Percentiles rank a stretch among this genome's conserved stretches.
phyloP scores from a whole-genome alignment of 1,284 basidiomycete genomes.

The Cryptococcus floricola region DNA sequence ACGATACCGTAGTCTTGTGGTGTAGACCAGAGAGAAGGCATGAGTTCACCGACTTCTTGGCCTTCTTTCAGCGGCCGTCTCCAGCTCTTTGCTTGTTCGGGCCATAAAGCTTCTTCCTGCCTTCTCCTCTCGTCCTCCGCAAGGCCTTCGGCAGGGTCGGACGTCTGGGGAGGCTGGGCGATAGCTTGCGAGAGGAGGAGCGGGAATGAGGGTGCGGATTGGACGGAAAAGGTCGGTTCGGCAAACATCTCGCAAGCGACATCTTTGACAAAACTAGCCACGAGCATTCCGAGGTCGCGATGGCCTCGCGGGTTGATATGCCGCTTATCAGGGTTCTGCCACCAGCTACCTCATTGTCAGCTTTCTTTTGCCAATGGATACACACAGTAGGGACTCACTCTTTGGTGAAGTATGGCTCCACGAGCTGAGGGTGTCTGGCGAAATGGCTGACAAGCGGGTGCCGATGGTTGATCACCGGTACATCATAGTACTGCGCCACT shows the following conservation, averaged over 20 bases:
- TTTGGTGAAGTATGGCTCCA: constrained; percentile 41
- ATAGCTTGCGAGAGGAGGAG: background rate
- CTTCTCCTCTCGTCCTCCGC: constrained; percentile 2
- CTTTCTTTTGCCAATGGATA: background rate
- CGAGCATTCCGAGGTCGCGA: constrained; percentile 39
- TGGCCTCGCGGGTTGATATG: constrained; percentile 46
- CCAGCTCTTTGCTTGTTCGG: constrained; percentile 27
- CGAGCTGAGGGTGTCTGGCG: constrained; percentile 42
- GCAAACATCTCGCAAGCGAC: constrained; percentile 35
- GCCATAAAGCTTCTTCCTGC: constrained; percentile 19
- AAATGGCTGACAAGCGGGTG: constrained; percentile 45
- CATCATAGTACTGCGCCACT: constrained; percentile 47
- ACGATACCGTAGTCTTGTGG: constrained; percentile 36
- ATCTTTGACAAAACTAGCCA: constrained; percentile 40
- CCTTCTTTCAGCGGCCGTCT: constrained; percentile 14
- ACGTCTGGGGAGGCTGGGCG: background rate
- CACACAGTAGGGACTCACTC: constrained; percentile 26
- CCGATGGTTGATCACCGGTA: constrained; percentile 45
- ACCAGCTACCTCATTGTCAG: constrained; percentile 25
- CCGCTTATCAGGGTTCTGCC: constrained; percentile 43
- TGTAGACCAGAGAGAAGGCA: constrained; percentile 38
- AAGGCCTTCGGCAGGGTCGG: constrained; percentile 3
- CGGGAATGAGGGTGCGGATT: background rate
- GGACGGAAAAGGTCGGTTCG: constrained; percentile 17
- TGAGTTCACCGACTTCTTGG: constrained; percentile 19